Percentiles rank a stretch among this genome's conserved stretches.
Evolutionary conservation across 1,139 yeast genomes (phyloP).

Genomic region (Debaryomyces nepalensis): DNA sequence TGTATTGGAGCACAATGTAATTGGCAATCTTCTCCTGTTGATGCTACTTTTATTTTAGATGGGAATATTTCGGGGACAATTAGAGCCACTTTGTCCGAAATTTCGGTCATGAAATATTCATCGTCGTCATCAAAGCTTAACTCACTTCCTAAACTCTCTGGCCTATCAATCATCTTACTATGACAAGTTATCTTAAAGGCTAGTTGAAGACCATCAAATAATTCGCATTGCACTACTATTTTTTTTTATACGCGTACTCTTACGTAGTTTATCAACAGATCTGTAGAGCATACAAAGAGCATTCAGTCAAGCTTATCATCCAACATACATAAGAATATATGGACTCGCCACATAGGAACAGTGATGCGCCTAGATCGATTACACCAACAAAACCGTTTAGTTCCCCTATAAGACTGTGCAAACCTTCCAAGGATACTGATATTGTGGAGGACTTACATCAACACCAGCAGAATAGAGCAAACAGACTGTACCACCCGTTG

Average conservation of each 20-base stretch:
- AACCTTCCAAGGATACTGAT: slow-evolving; percentile 9
- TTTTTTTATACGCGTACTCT: neutral
- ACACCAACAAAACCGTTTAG: slow-evolving; percentile 21
- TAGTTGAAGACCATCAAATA: slow-evolving; percentile 1
- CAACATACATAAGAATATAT: slow-evolving; percentile 19
- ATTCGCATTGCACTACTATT: slow-evolving; percentile 9
- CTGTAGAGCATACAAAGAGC: neutral
- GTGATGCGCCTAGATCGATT: slow-evolving; percentile 13
- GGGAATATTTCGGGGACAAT: slow-evolving; percentile 23
- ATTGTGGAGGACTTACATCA: slow-evolving; percentile 22
- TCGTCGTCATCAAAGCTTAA: slow-evolving; percentile 28
- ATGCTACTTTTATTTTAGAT: neutral
- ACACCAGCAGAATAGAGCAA: slow-evolving; percentile 25
- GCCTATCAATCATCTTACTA: neutral
- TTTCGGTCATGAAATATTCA: slow-evolving; percentile 21
- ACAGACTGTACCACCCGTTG: slow-evolving; percentile 28
- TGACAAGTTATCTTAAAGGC: neutral
- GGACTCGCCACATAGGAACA: neutral
- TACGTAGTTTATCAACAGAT: slow-evolving; percentile 2
- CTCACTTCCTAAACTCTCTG: neutral
- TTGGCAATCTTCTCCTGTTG: slow-evolving; percentile 6
- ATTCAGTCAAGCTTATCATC: too few species aligned
- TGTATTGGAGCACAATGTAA: slow-evolving; percentile 20
- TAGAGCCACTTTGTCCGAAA: slow-evolving; percentile 21
- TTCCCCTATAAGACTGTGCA: slow-evolving; percentile 14